Percentiles rank a stretch among this genome's conserved stretches.
phyloP scores from a whole-genome alignment of 139 green algal species.

The Coccomyxa sp. region DNA sequence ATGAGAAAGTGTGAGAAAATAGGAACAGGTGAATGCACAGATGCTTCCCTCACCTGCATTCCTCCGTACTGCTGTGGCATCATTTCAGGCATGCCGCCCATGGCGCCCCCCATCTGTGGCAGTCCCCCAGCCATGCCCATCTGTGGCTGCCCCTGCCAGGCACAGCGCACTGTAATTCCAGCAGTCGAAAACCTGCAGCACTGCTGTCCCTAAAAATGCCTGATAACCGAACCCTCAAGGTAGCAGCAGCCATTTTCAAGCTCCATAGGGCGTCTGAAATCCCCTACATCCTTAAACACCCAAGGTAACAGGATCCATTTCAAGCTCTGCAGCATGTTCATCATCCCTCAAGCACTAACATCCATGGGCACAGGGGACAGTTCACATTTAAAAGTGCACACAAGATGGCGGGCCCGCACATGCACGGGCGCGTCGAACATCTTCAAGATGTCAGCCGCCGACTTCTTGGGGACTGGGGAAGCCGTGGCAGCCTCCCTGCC shows the following conservation, averaged over 20 bases:
- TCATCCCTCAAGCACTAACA: neutral
- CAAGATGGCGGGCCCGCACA: neutral
- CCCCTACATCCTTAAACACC: too few species aligned
- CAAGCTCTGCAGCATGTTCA: neutral
- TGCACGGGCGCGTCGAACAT: conserved; percentile 30
- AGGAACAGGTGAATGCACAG: neutral
- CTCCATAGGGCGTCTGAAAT: neutral
- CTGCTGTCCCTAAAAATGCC: neutral
- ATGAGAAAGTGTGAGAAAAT: too few species aligned
- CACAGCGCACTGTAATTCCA: neutral
- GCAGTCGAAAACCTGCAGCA: neutral
- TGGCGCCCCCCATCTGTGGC: neutral
- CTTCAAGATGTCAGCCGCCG: conserved; percentile 42
- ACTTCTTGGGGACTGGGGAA: conserved; percentile 6
- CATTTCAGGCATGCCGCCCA: neutral
- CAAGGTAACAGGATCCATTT: too few species aligned
- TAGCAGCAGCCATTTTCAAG: neutral
- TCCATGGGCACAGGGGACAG: neutral
- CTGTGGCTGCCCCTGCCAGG: neutral
- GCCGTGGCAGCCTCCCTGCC: neutral
- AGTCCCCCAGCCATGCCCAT: neutral
- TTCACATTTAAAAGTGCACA: neutral
- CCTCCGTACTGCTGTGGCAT: conserved; percentile 12
- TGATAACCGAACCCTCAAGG: neutral
- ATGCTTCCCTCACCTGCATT: neutral